Evolutionary conservation across 768 basidiomycete genomes (phyloP).

Genomic region (Lactifluus subvellereus): DNA sequence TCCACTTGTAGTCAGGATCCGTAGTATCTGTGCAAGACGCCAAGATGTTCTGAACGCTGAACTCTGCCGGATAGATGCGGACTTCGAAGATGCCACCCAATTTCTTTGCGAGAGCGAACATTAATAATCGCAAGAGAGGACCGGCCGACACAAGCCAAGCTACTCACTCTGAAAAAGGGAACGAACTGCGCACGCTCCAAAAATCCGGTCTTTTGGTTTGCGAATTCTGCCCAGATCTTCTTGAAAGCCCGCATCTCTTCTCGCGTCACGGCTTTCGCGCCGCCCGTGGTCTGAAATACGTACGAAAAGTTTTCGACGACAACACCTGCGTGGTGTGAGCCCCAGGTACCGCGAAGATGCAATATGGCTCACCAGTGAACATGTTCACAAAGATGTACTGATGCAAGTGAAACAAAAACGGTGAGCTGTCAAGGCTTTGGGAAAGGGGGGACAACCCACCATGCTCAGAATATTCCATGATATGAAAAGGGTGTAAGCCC

Average conservation of each 20-base stretch:
- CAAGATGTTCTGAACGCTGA: slow-evolving; percentile 54
- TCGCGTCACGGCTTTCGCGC: slow-evolving; percentile 75
- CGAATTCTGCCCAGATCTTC: slow-evolving; percentile 85
- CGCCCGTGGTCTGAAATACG: slow-evolving; percentile 82
- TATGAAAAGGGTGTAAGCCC: slow-evolving; percentile 86
- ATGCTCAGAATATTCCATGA: slow-evolving; percentile 94
- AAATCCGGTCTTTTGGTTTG: slow-evolving; percentile 72
- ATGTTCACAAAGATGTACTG: slow-evolving; percentile 96
- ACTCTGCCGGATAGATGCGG: slow-evolving; percentile 71
- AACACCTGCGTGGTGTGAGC: slow-evolving; percentile 47
- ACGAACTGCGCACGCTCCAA: slow-evolving; percentile 66
- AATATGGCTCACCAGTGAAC: slow-evolving; percentile 65
- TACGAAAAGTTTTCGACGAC: slow-evolving; percentile 95
- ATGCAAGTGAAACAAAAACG: neutral
- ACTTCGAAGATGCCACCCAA: slow-evolving; percentile 86
- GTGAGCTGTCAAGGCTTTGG: neutral
- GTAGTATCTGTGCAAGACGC: slow-evolving; percentile 41
- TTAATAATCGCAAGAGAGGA: neutral
- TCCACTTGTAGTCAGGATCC: slow-evolving; percentile 32
- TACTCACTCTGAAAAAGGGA: slow-evolving; percentile 74
- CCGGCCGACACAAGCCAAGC: neutral
- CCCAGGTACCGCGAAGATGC: neutral
- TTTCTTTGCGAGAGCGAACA: slow-evolving; percentile 42
- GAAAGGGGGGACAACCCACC: slow-evolving; percentile 41
- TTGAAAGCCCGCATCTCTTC: slow-evolving; percentile 95